phyloP scores from a whole-genome alignment of 371 early-diverging fungal species.

The Mucor irregularis region DNA sequence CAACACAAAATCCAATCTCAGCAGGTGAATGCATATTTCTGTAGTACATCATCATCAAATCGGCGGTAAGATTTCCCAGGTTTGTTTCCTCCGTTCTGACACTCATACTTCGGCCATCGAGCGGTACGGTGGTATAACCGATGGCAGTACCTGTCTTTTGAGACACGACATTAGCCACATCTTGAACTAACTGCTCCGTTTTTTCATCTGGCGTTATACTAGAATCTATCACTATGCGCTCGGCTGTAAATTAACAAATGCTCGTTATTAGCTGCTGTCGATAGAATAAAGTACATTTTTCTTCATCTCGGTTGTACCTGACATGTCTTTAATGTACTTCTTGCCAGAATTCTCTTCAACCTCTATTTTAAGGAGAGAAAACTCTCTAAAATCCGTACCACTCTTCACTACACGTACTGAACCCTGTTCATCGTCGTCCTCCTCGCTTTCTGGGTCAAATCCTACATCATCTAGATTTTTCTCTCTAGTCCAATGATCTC shows the following conservation, averaged over 20 bases:
- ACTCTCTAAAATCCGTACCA: conserved; percentile 67
- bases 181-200: conserved; percentile 37
- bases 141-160: conserved; percentile 48
- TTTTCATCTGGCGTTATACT: conserved; percentile 33
- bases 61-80: conserved; percentile 61
- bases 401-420: conserved; percentile 55
- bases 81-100: conserved; percentile 60
- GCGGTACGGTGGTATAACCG: conserved; percentile 45
- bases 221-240: conserved; percentile 40
- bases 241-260: conserved; percentile 18
- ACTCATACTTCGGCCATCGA: conserved; percentile 58
- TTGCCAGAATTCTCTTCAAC: conserved; percentile 22
- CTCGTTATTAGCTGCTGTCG: too few species aligned
- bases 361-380: conserved; percentile 44
- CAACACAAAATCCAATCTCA: conserved; percentile 53
- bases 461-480: conserved; percentile 29
- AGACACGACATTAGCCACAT: conserved; percentile 40
- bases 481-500: conserved; percentile 32
- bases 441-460: conserved; percentile 29
- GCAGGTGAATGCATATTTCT: conserved; percentile 35
- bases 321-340: conserved; percentile 24
- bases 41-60: conserved; percentile 59
- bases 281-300: background rate
- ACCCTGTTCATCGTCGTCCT: conserved; percentile 18
- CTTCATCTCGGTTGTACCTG: conserved; percentile 20